These are phyloP conservation scores for Talaromyces sp. DNA, from an alignment of 2,329 filamentous ascomycete species.

Conservation along the genomic window DNA sequence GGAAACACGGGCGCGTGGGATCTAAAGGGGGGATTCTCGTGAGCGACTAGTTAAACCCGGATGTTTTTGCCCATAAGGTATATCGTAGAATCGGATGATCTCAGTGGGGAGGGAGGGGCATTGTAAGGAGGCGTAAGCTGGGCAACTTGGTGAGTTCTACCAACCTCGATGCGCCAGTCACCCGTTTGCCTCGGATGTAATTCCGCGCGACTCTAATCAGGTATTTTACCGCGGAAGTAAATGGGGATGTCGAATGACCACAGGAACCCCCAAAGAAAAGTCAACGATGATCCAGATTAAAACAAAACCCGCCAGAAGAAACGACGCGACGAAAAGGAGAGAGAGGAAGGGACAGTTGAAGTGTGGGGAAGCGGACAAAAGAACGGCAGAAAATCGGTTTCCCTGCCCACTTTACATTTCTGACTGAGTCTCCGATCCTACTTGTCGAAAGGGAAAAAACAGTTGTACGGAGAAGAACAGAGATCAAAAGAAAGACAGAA, in stretches of 20 bases:
- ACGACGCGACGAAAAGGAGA: conserved; percentile 13
- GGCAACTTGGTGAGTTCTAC: conserved; percentile 21
- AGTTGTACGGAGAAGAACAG: too few relatives aligned
- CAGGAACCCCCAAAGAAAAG: not conserved
- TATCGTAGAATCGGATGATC: conserved; percentile 8
- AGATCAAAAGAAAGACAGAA: not conserved
- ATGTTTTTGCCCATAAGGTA: conserved; percentile 14
- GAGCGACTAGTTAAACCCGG: conserved; percentile 22
- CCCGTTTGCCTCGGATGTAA: conserved; percentile 32
- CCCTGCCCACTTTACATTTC: conserved; percentile 20
- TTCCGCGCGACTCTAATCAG: conserved; percentile 21
- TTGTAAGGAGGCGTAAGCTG: conserved; percentile 22
- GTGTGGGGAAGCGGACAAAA: conserved; percentile 33
- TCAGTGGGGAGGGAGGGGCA: conserved; percentile 16
- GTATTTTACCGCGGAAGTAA: conserved; percentile 7
- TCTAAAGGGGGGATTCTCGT: conserved; percentile 29
- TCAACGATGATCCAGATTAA: conserved; percentile 10
- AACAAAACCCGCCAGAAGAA: conserved; percentile 4
- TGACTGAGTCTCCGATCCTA: not conserved
- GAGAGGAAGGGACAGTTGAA: conserved; percentile 20
- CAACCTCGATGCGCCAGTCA: conserved; percentile 46
- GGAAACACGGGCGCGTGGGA: conserved; percentile 40
- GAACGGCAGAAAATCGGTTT: conserved; percentile 31
- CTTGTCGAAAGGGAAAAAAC: too few relatives aligned
- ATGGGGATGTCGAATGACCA: not conserved